phyloP scores from a whole-genome alignment of 2,329 filamentous ascomycete genomes.

The Paradendryphiella salina region DNA sequence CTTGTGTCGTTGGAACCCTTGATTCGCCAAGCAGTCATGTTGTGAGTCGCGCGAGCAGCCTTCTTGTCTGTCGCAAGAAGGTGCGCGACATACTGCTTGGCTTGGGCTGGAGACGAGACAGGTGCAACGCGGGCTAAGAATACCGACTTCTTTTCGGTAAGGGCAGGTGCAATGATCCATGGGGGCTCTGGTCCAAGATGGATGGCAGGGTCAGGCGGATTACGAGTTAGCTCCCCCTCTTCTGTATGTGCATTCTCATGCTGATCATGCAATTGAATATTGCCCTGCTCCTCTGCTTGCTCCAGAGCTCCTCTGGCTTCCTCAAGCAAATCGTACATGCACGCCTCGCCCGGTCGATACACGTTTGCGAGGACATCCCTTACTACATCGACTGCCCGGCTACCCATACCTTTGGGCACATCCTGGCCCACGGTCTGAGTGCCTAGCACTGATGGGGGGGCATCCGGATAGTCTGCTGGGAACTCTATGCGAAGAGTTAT shows the following conservation, averaged over 20 bases:
- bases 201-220: conserved; percentile 12
- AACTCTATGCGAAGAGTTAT: conserved; percentile 66
- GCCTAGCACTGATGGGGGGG: conserved; percentile 72
- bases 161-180: conserved; percentile 75
- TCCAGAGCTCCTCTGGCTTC: conserved; percentile 55
- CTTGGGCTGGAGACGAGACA: conserved; percentile 71
- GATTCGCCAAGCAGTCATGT: conserved; percentile 94
- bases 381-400: conserved; percentile 69
- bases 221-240: conserved; percentile 2
- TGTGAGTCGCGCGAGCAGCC: conserved; percentile 85
- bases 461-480: conserved; percentile 71
- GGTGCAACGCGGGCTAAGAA: conserved; percentile 78
- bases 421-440: conserved; percentile 75
- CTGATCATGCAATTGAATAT: conserved; percentile 32
- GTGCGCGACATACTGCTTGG: conserved; percentile 70
- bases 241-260: conserved; percentile 10
- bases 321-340: conserved; percentile 89
- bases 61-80: conserved; percentile 82
- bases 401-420: conserved; percentile 71
- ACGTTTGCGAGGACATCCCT: conserved; percentile 67
- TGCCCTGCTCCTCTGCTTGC: conserved; percentile 51
- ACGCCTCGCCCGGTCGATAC: conserved; percentile 75
- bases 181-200: conserved; percentile 52
- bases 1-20: conserved; percentile 59
- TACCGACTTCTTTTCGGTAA: conserved; percentile 82